Base-by-base conservation (phyloP, 108 stramenopile genomes). In the Skeletonema marinoi region DNA sequence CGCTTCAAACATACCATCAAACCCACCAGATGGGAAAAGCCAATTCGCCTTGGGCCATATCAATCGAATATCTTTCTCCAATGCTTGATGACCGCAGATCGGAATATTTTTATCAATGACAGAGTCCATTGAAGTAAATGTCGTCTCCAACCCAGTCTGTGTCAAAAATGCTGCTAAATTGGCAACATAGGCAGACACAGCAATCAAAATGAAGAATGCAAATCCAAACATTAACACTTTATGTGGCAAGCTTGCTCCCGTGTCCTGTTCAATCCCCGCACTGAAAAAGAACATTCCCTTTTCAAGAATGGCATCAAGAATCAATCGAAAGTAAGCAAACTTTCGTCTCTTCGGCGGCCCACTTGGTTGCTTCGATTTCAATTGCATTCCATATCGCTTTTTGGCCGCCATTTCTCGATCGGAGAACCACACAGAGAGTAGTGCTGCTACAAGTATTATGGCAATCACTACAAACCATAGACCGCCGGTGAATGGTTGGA, bases 131-230 rank as follows among this genome's bases (percentile, higher is more conserved):
- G n/a, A n/a, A n/a, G n/a, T n/a, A n/a, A n/a, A n/a, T n/a, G n/a
- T n/a, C n/a, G n/a, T n/a, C n/a, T n/a, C n/a, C n/a, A 33, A 16
- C 4, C n/a, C 13, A 10, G 50, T 3, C 9, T 29, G 51, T 13
- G 74, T 75, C 32, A 75, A 36, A 30, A 75, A 75, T 6, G 74
- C 74, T 1, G 74, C 74, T 16, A 75, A 19, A 36, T 76, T 76
- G 16, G 66, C 67, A n/a, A 76, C 68, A 38, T 78, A 76, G 17
- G 75, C 75, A 12, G 42, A 21, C 17, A 71, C 71, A 6, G 65
- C 74, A 30, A 75, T 75, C 38, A 75, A 21, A 31, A 75, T 75
- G 56, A 67, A 75, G 74, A 75, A 75, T 6, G 59, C 56, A 50
- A 66, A 75, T 11, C 74, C 74, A 44, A 66, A 75, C 74, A 75